phyloP scores from a whole-genome alignment of 73 alveolate genomes.

The Tetrahymena borealis region DNA sequence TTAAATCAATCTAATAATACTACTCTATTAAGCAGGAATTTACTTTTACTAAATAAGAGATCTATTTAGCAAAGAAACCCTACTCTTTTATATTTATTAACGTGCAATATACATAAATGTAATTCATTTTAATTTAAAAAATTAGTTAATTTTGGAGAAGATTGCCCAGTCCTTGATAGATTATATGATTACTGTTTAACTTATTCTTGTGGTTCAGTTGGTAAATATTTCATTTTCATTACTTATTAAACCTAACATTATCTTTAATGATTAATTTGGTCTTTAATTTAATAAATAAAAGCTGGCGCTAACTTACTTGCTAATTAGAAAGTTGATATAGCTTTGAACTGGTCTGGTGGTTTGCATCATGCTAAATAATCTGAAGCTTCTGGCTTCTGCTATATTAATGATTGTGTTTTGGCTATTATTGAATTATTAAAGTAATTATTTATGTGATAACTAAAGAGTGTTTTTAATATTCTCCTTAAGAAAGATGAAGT shows the following conservation, averaged over 20 bases:
- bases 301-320: constrained; percentile 59
- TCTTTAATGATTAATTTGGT: neutral
- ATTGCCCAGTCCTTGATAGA: constrained; percentile 87
- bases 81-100: neutral
- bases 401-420: constrained; percentile 93
- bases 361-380: constrained; percentile 96
- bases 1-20: too few relatives aligned
- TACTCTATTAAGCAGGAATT: too few relatives aligned
- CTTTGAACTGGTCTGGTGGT: constrained; percentile 98
- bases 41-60: too few relatives aligned
- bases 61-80: neutral
- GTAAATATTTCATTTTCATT: constrained; percentile 34
- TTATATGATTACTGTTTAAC: constrained; percentile 81
- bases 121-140: neutral
- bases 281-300: constrained; percentile 37
- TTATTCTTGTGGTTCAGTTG: constrained; percentile 75
- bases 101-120: neutral
- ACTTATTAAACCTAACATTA: constrained; percentile 7
- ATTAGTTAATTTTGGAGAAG: constrained; percentile 58
- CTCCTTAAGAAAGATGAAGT: too few relatives aligned
- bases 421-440: constrained; percentile 78
- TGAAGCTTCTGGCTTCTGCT: constrained; percentile 97
- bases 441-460: neutral
- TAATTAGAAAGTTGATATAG: constrained; percentile 65
- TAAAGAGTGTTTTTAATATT: too few relatives aligned